A percentile compares a stretch with the other conserved stretches of the same genome.
phyloP scores from a whole-genome alignment of 352 stramenopile species.

The Phytophthora constricta region DNA sequence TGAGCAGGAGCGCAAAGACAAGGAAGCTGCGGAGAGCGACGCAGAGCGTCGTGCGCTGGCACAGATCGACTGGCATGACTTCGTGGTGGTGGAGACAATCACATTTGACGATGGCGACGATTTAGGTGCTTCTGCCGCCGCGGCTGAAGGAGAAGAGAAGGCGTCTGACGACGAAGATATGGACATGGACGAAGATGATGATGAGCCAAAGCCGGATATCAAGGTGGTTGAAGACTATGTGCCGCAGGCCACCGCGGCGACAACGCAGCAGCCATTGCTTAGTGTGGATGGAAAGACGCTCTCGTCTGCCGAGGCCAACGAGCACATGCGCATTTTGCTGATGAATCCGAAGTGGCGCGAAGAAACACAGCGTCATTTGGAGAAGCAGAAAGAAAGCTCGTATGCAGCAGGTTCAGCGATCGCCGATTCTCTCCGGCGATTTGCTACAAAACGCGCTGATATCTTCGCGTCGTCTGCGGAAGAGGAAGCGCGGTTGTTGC shows the following conservation, averaged over 20 bases:
- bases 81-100: conserved; percentile 99
- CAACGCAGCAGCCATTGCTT: conserved; percentile 53
- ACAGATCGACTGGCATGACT: conserved; percentile 99
- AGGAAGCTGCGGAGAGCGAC: conserved; percentile 76
- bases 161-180: conserved; percentile 89
- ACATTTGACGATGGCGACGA: conserved; percentile 94
- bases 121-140: conserved; percentile 37
- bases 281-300: conserved; percentile 92
- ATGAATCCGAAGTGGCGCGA: conserved; percentile 99
- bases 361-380: conserved; percentile 94
- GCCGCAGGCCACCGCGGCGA: conserved; percentile 49
- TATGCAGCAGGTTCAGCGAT: conserved; percentile 96
- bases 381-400: conserved; percentile 97
- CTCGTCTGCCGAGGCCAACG: conserved; percentile 88
- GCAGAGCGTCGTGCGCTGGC: conserved; percentile 74
- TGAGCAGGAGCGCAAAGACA: conserved; percentile 76
- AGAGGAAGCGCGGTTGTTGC: conserved; percentile 75
- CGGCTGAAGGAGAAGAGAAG: conserved; percentile 37
- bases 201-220: conserved; percentile 61
- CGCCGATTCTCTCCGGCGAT: conserved; percentile 93
- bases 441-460: conserved; percentile 92
- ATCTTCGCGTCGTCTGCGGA: conserved; percentile 94
- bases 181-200: conserved; percentile 84
- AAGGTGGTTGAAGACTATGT: conserved; percentile 91
- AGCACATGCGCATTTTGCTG: conserved; percentile 99